phyloP scores from a whole-genome alignment of 2,329 filamentous ascomycete genomes.

The Fonsecaea nubica region DNA sequence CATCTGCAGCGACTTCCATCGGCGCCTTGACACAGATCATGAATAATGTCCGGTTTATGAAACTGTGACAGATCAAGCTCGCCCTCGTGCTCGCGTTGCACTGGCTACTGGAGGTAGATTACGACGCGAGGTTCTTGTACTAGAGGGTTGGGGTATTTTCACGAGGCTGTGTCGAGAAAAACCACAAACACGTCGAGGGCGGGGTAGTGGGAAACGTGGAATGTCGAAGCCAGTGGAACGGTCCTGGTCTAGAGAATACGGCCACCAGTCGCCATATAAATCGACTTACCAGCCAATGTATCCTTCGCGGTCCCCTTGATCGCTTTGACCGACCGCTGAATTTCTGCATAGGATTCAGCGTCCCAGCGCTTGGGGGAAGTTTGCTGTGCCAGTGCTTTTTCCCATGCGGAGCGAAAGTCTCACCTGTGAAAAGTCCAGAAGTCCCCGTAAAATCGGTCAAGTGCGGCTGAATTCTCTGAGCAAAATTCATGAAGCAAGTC shows the following conservation, averaged over 20 bases:
- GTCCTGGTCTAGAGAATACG: constrained; percentile 70
- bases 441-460: constrained; percentile 12
- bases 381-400: constrained; percentile 52
- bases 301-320: constrained; percentile 51
- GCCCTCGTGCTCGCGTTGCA: constrained; percentile 35
- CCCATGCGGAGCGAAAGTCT: constrained; percentile 54
- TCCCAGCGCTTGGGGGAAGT: constrained; percentile 44
- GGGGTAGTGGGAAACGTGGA: constrained; percentile 62
- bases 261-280: constrained; percentile 66
- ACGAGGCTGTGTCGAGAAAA: constrained; percentile 59
- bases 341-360: constrained; percentile 52
- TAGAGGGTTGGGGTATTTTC: constrained; percentile 64
- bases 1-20: constrained; percentile 67
- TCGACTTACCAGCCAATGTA: constrained; percentile 55
- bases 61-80: constrained; percentile 56
- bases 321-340: constrained; percentile 43
- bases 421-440: constrained; percentile 44
- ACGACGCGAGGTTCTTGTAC: constrained; percentile 63
- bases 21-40: constrained; percentile 59
- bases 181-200: constrained; percentile 64
- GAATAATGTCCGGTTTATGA: constrained; percentile 63
- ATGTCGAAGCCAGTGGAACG: constrained; percentile 66
- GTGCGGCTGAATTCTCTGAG: constrained; percentile 42
- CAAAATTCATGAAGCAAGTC: constrained; percentile 66
- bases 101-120: constrained; percentile 43